Evolutionary conservation across 2,329 filamentous ascomycete genomes (phyloP), one percentile per base, ranked within the genome.

Genomic region (Keithomyces neogunnii): DNA sequence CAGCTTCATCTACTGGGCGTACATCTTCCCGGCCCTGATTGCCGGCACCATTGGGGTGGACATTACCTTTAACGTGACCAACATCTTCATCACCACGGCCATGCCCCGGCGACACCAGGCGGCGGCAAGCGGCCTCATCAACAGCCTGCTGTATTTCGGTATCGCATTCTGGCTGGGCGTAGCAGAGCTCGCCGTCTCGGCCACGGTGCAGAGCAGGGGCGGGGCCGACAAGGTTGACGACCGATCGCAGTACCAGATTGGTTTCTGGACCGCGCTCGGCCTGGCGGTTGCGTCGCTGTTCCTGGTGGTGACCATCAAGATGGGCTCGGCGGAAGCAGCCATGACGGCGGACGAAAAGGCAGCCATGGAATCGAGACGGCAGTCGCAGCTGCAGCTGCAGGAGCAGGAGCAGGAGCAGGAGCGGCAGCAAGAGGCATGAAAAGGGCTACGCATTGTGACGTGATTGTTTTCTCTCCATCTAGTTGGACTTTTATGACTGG

Each of bases 71-170:
- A 89, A 85, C 61, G 78, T 90, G 1, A 80, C 83, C 19, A 90
- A 86, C 60, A 78, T 91, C 53, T 91, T 88, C 66, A 86, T 89
- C 63, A 89, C 86, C 0, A 89, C 86, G 0, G 80, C 78, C 11
- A 72, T 90, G 55, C 85, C 86, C 0, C 73, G 73, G 4, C 74
- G 78, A 10, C 74, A 82, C 47, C 88, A 92, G 63, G 86, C 85
- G 0, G 72, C 89, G 0, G 87, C 86, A 0, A 85, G 86, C 1
- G 86, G 82, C 0, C 65, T 90, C 45, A 82, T 87, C 60, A 89
- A 87, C 67, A 82, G 80, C 46, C 67, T 89, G 2, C 63, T 89
- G 32, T 86, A 88, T 59, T 72, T 91, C 7, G 84, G 85, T 8
- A 85, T 89, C 59, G 84, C 85, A 1, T 74, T 90, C 48, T 82